Conservation (phyloP, 805 yeast species). For the Schizosaccharomyces cryophilus region DNA sequence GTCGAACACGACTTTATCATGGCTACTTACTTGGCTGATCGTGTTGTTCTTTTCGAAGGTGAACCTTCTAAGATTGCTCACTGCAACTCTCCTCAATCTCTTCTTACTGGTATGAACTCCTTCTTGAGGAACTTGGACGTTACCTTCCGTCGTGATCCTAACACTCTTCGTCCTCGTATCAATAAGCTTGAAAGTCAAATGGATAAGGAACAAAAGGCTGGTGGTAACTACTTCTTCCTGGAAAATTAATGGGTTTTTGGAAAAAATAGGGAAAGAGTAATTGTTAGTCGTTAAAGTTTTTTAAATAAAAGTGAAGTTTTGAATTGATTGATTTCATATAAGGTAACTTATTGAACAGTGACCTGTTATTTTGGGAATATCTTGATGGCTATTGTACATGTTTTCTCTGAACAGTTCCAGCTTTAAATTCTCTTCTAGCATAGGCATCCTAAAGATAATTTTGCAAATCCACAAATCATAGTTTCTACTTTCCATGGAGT, state of each 20-base stretch:
- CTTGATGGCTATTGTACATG: too few species aligned
- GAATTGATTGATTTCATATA: too few species aligned
- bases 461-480: too few species aligned
- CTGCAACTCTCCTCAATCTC: constrained; percentile 76
- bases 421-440: too few species aligned
- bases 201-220: constrained; percentile 89
- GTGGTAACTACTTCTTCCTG: constrained; percentile 90
- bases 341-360: too few species aligned
- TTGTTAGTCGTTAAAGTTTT: too few species aligned
- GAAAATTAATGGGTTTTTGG: constrained; percentile 18
- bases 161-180: constrained; percentile 93
- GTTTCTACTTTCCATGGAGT: too few species aligned
- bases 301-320: too few species aligned
- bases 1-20: constrained; percentile 99
- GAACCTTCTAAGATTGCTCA: constrained; percentile 60
- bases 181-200: constrained; percentile 86
- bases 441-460: too few species aligned
- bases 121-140: constrained; percentile 93
- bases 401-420: too few species aligned
- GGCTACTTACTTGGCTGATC: constrained; percentile 98
- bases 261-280: background rate
- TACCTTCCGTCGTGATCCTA: constrained; percentile 97
- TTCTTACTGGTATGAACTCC: constrained; percentile 89
- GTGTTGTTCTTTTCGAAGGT: constrained; percentile 97
- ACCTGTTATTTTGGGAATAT: too few species aligned